Base-by-base conservation (phyloP, 441 rosid genomes). In the Erodium texanum region DNA sequence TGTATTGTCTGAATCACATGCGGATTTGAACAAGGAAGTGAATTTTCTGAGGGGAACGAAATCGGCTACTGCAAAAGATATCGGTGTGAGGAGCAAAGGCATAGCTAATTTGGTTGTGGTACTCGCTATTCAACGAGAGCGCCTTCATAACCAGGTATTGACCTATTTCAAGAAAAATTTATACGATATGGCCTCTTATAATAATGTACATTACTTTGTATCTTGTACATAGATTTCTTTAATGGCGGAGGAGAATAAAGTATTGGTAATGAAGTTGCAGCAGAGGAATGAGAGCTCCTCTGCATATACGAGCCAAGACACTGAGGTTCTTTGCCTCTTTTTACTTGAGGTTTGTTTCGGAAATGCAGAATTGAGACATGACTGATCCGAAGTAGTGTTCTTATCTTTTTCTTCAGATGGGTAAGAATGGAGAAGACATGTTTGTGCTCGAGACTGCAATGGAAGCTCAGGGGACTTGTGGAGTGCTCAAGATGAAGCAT, bases 81-180 rank as follows among this genome's bases (percentile, higher is more conserved):
- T 94, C 64, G 74, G 76, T 58, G 27, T 81, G 52, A 92, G 75
- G 70, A 76, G 89, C 75, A 86, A 85, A 84, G 81, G 83, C 72
- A 87, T 94, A 75, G 82, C 83, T 20, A 88, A 89, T 78, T 72
- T 92, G 73, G 83, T 94, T 66, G 77, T 88, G 88, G 93, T 78
- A 74, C 76, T 94, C 62, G 86, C 90, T 62, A 59, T 81, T 32
- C 97, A 92, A 84, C 86, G 98, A 78, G 97, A 92, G 71, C 93
- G 89, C 43, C 94, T 94, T 70, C 86, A 82, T 74, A 85, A 79
- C 77, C 94, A 92, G 99, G 99, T 89, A 64, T 73, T 24, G 56
- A 63, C 29, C 58, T 63, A 66, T 72, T 24, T 62, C 58, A 27
- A 27, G 1, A 27, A 27, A 1, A 27, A 27, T 27, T 0, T 15